Evolutionary conservation across 768 basidiomycete genomes (phyloP).

Genomic region (Tricholoma hemisulphureum): DNA sequence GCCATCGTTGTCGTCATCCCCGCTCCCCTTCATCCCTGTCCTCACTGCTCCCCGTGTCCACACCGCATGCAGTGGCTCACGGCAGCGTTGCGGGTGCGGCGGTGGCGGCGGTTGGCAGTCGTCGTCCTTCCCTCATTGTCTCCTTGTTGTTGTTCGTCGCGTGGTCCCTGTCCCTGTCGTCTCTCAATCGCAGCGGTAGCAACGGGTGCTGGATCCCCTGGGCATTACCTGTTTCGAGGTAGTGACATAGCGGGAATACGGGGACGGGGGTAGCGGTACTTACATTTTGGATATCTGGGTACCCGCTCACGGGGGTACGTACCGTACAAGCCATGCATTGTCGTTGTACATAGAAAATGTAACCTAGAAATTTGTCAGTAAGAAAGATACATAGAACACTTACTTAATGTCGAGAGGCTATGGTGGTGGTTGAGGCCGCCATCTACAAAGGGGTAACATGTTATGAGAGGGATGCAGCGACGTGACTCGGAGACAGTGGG

Average conservation of each 20-base stretch:
- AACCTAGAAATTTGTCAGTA: background rate
- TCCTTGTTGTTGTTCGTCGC: background rate
- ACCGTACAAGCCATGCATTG: background rate
- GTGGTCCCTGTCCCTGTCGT: background rate
- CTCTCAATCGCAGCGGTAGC: background rate
- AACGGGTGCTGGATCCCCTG: background rate
- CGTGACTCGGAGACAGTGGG: background rate
- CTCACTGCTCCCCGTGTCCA: background rate
- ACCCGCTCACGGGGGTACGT: background rate
- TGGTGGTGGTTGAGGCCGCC: background rate
- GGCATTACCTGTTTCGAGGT: background rate
- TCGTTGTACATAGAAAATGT: background rate
- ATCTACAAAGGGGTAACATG: background rate
- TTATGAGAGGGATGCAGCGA: background rate
- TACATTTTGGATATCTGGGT: background rate
- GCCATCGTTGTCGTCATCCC: background rate
- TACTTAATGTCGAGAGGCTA: background rate
- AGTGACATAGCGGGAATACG: background rate
- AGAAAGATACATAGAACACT: background rate
- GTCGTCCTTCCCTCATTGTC: slow-evolving; percentile 13
- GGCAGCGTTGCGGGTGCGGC: background rate
- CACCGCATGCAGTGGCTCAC: background rate
- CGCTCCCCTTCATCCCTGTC: too few relatives aligned
- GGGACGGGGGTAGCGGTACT: background rate
- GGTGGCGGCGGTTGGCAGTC: background rate